Evolutionary conservation across 768 basidiomycete genomes (phyloP), one percentile per base, ranked within the genome.

Genomic region (Mrakia blollopis): DNA sequence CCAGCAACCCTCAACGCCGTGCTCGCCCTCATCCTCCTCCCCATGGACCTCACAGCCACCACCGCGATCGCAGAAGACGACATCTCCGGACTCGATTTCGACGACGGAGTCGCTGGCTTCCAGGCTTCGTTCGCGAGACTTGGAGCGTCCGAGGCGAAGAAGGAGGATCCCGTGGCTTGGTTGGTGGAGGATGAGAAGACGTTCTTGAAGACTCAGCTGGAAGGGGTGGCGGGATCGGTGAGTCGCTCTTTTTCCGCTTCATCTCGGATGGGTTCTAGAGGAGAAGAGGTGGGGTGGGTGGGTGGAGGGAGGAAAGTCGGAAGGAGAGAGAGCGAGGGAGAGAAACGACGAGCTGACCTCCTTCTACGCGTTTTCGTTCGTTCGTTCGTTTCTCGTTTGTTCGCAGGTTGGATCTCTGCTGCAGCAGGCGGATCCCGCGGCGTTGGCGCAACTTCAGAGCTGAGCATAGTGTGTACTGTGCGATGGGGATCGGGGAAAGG

Each of bases 111-210:
- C 47, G 47, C 35, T 23, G 92, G 94, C 0, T 98, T 98, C 84
- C 97, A 98, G 81, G 92, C 93, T 0, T 92, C 93, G 6, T 98
- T 95, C 85, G 94, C 94, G 72, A 88, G 91, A 50, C 87, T 98
- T 25, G 95, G 94, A 0, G 92, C 96, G 1, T 90, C 76, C 1
- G 91, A 92, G 79, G 84, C 83, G 0, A 83, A 83, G 0, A 85
- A 86, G 60, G 83, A 82, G 0, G 92, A 93, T 82, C 89, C 89
- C 0, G 88, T 83, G 10, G 80, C 23, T 41, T 30, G 63, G 44
- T 76, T 25, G 67, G 65, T 71, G 68, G 44, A 68, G 41, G 69
- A 78, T 37, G 72, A 78, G 69, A 78, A 78, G 77, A 50, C 73
- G 9, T 78, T 70, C 67, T 37, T 77, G 60, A 72, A 54, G 61